Evolutionary conservation across 108 stramenopile species (phyloP), one percentile per base, ranked within the genome.

Genomic region (Skeletonema grethae): DNA sequence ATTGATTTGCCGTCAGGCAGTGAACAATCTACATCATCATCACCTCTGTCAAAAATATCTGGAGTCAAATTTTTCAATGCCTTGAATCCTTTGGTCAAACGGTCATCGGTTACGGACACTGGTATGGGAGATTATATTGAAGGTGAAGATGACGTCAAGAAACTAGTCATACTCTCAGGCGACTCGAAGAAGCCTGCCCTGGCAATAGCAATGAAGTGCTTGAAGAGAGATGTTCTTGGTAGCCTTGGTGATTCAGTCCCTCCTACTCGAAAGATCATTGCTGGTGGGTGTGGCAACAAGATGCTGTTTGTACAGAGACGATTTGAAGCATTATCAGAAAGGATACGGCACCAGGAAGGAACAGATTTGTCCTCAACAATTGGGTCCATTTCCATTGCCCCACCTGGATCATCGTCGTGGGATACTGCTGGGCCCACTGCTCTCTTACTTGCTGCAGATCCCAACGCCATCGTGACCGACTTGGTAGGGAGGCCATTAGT

Each of bases 401-500:
- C 79, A 57, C 69, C 75, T 50, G 79, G 79, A 32, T 76, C 79
- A 12, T 80, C 75, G 15, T 80, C 79, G 0, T 80, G 79, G 79
- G 79, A 80, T 60, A 80, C 79, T 59, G 79, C 79, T 10, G 74
- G 74, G 36, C 79, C 79, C 36, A 76, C 79, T 29, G 79, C 79
- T 24, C 66, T 79, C 20, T 53, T 79, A 53, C 70, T 86, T 13
- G 71, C 83, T 20, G 69, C 81, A 11, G 64, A 83, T 65, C 83
- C 85, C 31, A 41, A 82, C 28, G 79, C 78, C 31, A 32, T 73
- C 22, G 78, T 82, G 29, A 83, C 83, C n/a, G 80, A 86, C 66
- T 78, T 81, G 60, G 20, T 79, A 11, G 77, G 77, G 35, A 38
- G 77, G 57, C 77, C 77, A 20, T 63, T 79, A 50, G 67, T 72